These are phyloP conservation scores for Clavispora vitiphila DNA, from an alignment of 805 yeast species.

Conservation along the genomic window DNA sequence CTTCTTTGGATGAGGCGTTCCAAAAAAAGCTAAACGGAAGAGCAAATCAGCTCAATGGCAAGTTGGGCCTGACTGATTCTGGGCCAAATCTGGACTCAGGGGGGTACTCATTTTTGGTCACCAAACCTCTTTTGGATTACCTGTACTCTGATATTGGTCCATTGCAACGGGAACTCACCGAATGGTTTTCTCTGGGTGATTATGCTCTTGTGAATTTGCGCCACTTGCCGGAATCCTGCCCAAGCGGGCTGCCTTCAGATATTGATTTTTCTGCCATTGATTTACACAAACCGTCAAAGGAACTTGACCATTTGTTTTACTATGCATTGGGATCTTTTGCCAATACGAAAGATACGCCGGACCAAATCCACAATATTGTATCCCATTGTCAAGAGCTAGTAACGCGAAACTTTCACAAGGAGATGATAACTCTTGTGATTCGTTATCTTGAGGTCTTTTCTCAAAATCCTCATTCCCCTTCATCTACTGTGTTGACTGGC, in stretches of 20 bases:
- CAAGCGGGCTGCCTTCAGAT: background rate
- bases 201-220: conserved; percentile 6
- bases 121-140: conserved; percentile 28
- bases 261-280: background rate
- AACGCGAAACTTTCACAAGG: conserved; percentile 13
- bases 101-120: conserved; percentile 20
- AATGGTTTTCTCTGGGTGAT: conserved; percentile 37
- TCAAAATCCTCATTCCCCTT: background rate
- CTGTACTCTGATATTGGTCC: conserved; percentile 22
- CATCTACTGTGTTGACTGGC: background rate
- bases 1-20: conserved; percentile 35
- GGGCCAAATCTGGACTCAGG: conserved; percentile 3
- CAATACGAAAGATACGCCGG: background rate
- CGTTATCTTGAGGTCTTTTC: background rate
- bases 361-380: conserved; percentile 9
- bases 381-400: conserved; percentile 15
- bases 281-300: conserved; percentile 1
- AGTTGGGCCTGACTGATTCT: conserved; percentile 7
- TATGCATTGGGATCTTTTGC: conserved; percentile 11
- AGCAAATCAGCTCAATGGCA: conserved; percentile 32
- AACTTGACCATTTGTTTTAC: conserved; percentile 9
- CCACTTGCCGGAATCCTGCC: background rate
- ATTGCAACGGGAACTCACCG: conserved; percentile 27
- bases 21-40: conserved; percentile 38
- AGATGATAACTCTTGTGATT: conserved; percentile 7